A percentile compares a stretch with the other conserved stretches of the same genome.
phyloP scores from a whole-genome alignment of 108 stramenopile species.

The Bacterosira constricta region DNA sequence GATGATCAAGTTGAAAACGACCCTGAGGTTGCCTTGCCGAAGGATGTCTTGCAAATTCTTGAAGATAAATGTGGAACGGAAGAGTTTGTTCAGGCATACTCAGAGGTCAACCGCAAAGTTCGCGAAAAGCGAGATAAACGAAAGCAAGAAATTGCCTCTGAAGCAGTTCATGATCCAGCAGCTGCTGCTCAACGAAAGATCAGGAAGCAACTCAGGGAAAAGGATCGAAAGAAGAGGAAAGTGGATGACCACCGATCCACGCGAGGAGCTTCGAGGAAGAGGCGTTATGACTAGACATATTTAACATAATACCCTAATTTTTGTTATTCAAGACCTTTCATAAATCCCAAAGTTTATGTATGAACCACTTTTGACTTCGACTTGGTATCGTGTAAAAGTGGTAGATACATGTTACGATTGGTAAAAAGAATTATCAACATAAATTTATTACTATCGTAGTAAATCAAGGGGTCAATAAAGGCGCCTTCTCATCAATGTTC shows the following conservation, averaged over 20 bases:
- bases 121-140: constrained; percentile 74
- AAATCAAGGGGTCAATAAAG: no score
- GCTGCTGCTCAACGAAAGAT: constrained; percentile 74
- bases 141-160: constrained; percentile 62
- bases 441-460: no score
- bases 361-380: no score
- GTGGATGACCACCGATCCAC: constrained; percentile 58
- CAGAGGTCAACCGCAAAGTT: constrained; percentile 71
- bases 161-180: constrained; percentile 72
- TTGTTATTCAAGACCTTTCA: no score
- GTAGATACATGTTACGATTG: no score
- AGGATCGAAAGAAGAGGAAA: constrained; percentile 72
- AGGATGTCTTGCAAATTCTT: constrained; percentile 73
- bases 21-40: constrained; percentile 51
- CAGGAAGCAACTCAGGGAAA: constrained; percentile 68
- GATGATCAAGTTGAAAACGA: constrained; percentile 27
- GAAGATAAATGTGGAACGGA: constrained; percentile 74
- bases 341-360: no score
- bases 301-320: neutral
- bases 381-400: no score
- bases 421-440: no score
- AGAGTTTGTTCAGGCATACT: constrained; percentile 66
- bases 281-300: constrained; percentile 3
- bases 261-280: constrained; percentile 51
- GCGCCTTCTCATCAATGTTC: no score